A percentile compares a stretch with the other conserved stretches of the same genome.
These are phyloP conservation scores for Pseudogymnoascus sp. DNA, from an alignment of 2,329 filamentous ascomycete genomes.

Conservation along the genomic window DNA sequence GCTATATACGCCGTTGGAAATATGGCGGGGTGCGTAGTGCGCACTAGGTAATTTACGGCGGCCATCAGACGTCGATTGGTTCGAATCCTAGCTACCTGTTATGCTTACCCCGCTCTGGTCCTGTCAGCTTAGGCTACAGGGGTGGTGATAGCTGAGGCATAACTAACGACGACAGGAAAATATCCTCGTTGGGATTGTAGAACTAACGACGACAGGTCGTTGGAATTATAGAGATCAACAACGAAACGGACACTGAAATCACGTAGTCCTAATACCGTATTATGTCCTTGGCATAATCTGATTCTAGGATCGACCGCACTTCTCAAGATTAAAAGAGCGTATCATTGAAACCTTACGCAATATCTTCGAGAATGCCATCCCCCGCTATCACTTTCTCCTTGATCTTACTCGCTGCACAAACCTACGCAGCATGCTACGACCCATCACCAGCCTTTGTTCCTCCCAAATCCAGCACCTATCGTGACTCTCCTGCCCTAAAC, in stretches of 20 bases:
- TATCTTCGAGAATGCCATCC: neutral
- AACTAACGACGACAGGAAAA: neutral
- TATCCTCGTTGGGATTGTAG: neutral
- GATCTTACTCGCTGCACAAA: neutral
- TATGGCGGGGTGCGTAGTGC: neutral
- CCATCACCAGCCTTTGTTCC: constrained; percentile 2
- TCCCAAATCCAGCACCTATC: neutral
- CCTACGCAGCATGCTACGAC: constrained; percentile 4
- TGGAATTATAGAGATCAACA: neutral
- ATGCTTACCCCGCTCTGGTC: neutral
- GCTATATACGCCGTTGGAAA: neutral
- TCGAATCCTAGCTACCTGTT: neutral
- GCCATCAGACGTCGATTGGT: neutral
- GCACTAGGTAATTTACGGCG: neutral
- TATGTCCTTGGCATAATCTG: neutral
- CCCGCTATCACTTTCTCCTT: neutral
- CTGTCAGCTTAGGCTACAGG: neutral
- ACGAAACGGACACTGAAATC: neutral
- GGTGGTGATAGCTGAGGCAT: neutral
- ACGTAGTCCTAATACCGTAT: too few species aligned
- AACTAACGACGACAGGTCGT: neutral
- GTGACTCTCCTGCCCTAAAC: neutral
- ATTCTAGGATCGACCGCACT: neutral
- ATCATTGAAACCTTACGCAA: neutral
- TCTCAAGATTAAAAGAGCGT: neutral